phyloP scores from a whole-genome alignment of 345 rosid genomes.

The Lagerstroemia speciosa region DNA sequence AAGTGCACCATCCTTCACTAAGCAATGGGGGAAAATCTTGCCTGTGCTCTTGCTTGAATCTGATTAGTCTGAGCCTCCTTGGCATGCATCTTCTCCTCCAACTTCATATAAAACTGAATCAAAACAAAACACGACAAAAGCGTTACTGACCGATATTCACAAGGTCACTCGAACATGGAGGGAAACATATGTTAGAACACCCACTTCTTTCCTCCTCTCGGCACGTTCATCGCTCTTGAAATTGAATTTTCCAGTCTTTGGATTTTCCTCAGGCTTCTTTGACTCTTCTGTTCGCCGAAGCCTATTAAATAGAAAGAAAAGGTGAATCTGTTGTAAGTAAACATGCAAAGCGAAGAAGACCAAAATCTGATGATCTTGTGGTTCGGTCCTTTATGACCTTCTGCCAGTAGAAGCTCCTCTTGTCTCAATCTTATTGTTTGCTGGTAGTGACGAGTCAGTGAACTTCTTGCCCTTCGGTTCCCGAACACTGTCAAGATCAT shows the following conservation, averaged over 20 bases:
- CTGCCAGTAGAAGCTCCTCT: constrained; percentile 26
- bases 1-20: neutral
- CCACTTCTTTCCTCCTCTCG: constrained; percentile 76
- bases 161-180: neutral
- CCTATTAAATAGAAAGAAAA: constrained; percentile 21
- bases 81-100: constrained; percentile 69
- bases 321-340: neutral
- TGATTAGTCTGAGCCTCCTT: constrained; percentile 60
- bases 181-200: constrained; percentile 7
- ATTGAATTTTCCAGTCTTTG: constrained; percentile 31
- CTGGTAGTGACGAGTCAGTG: constrained; percentile 26
- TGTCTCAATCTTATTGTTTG: constrained; percentile 28
- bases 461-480: constrained; percentile 35
- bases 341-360: neutral
- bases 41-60: constrained; percentile 62
- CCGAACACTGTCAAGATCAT: constrained; percentile 32
- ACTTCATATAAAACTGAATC: constrained; percentile 54
- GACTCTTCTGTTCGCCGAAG: constrained; percentile 26
- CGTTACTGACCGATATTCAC: neutral
- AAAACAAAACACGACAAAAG: constrained; percentile 7
- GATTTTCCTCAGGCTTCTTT: constrained; percentile 35
- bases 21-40: constrained; percentile 14
- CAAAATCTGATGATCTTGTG: neutral
- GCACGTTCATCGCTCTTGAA: constrained; percentile 69
- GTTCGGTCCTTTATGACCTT: constrained; percentile 33